Percentiles rank a stretch among this genome's conserved stretches.
Conservation (phyloP, 805 yeast genomes). For the Priceomyces medius region DNA sequence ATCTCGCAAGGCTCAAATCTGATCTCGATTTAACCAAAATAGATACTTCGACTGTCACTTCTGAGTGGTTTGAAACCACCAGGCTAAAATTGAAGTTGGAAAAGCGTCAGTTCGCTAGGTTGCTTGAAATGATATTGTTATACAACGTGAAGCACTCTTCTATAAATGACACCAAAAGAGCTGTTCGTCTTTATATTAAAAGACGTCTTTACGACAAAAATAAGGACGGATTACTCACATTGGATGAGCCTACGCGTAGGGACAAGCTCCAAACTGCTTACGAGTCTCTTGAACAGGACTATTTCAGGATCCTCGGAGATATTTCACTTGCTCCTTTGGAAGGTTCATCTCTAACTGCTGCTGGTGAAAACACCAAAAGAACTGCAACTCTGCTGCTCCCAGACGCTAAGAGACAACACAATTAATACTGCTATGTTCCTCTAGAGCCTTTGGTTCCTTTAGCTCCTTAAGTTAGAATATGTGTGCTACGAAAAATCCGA, state of each 20-base stretch:
- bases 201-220: slow-evolving; percentile 75
- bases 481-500: too few species aligned
- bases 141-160: slow-evolving; percentile 31
- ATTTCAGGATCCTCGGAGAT: slow-evolving; percentile 52
- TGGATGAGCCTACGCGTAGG: slow-evolving; percentile 61
- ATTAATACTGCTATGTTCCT: neutral
- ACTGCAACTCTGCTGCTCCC: neutral
- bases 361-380: neutral
- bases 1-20: slow-evolving; percentile 43
- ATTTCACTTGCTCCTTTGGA: slow-evolving; percentile 1
- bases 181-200: slow-evolving; percentile 64
- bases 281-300: slow-evolving; percentile 67
- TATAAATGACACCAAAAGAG: slow-evolving; percentile 27
- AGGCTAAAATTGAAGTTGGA: slow-evolving; percentile 58
- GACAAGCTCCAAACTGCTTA: slow-evolving; percentile 79
- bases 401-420: slow-evolving; percentile 1
- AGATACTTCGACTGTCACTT: slow-evolving; percentile 16
- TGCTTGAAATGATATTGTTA: slow-evolving; percentile 71
- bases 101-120: slow-evolving; percentile 71
- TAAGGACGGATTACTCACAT: slow-evolving; percentile 67
- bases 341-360: neutral
- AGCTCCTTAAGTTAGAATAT: too few species aligned
- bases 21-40: slow-evolving; percentile 18
- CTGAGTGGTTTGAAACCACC: slow-evolving; percentile 40
- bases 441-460: too few species aligned